phyloP scores from a whole-genome alignment of 257 asterid genomes.

The Lycium barbarum region DNA sequence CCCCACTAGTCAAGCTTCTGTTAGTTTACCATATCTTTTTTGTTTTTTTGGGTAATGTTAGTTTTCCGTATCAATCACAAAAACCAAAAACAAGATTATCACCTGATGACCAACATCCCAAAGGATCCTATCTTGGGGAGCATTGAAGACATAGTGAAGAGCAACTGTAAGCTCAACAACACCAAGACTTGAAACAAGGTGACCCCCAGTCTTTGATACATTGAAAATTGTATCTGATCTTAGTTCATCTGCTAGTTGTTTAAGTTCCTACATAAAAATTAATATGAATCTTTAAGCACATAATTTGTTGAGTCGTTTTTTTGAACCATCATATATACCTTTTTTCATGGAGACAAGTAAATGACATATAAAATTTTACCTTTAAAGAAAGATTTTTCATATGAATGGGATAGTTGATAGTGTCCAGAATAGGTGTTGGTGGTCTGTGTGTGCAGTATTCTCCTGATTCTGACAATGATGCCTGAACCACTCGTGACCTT shows the following conservation, averaged over 20 bases:
- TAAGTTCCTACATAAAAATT: constrained; percentile 68
- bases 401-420: constrained; percentile 90
- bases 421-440: constrained; percentile 95
- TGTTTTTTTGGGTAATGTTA: not conserved
- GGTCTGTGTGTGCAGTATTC: constrained; percentile 91
- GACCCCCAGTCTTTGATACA: constrained; percentile 98
- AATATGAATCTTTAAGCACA: not conserved
- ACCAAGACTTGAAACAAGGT: constrained; percentile 96
- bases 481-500: constrained; percentile 59
- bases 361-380: constrained; percentile 46
- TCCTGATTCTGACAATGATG: constrained; percentile 73
- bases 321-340: too few species aligned
- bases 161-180: constrained; percentile 97
- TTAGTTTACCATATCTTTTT: not conserved
- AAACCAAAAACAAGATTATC: constrained; percentile 17
- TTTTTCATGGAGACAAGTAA: not conserved
- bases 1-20: not conserved
- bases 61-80: not conserved
- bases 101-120: constrained; percentile 99
- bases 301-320: not conserved
- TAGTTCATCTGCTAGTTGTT: constrained; percentile 87
- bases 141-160: constrained; percentile 87
- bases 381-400: constrained; percentile 88
- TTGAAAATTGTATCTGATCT: constrained; percentile 92
- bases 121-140: constrained; percentile 89